phyloP scores from a whole-genome alignment of 2,329 filamentous ascomycete species.

The Dactylellina cionopaga region DNA sequence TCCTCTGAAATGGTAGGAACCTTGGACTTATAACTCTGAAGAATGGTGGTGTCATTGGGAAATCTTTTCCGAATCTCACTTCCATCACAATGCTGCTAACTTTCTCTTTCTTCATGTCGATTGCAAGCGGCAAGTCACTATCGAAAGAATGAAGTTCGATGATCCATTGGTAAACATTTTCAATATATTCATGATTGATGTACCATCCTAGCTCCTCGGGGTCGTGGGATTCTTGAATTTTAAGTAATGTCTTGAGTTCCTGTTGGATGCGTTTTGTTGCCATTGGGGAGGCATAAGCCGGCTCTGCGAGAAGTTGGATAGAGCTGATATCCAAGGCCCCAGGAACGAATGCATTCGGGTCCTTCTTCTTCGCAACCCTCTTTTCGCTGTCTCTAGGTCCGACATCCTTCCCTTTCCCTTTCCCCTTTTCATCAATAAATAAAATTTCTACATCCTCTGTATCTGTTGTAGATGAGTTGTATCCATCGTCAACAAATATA shows the following conservation, averaged over 20 bases:
- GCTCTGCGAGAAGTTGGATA: conserved; percentile 72
- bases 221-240: conserved; percentile 71
- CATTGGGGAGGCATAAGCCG: conserved; percentile 70
- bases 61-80: conserved; percentile 81
- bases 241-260: conserved; percentile 72
- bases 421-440: conserved; percentile 24
- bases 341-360: conserved; percentile 72
- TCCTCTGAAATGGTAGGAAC: conserved; percentile 76
- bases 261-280: conserved; percentile 72
- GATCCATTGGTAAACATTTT: conserved; percentile 89
- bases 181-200: conserved; percentile 73
- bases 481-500: conserved; percentile 33
- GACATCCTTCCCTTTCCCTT: conserved; percentile 5
- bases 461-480: conserved; percentile 35
- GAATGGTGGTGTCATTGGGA: conserved; percentile 82
- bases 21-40: conserved; percentile 83
- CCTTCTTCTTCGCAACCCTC: conserved; percentile 29
- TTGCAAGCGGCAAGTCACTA: conserved; percentile 71
- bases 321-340: conserved; percentile 71
- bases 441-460: conserved; percentile 38
- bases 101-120: conserved; percentile 74
- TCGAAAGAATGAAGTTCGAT: conserved; percentile 89
- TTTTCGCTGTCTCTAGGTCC: conserved; percentile 20
- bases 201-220: conserved; percentile 82
- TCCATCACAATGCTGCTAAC: conserved; percentile 81